Evolutionary conservation across 2,329 filamentous ascomycete species (phyloP).

Genomic region (Camillea tinctor): DNA sequence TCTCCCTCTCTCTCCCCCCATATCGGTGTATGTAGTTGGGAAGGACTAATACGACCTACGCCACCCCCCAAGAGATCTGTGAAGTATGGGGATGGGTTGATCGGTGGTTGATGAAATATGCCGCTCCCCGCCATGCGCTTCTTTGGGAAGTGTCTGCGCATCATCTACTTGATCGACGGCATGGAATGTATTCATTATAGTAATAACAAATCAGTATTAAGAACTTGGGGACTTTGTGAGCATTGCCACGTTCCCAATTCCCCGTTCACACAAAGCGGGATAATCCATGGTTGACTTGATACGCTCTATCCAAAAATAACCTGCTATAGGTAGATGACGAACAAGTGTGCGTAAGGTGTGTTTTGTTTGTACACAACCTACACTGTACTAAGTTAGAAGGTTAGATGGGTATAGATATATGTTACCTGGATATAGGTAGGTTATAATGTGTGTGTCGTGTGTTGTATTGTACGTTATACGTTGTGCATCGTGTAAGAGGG

Average conservation of each 20-base stretch:
- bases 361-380: neutral
- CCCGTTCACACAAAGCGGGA: too few relatives aligned
- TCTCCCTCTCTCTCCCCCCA: too few relatives aligned
- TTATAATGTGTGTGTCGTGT: too few relatives aligned
- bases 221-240: neutral
- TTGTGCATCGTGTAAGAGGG: too few relatives aligned
- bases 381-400: too few relatives aligned
- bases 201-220: neutral
- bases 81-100: neutral
- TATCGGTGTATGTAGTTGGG: too few relatives aligned
- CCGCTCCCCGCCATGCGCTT: neutral
- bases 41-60: too few relatives aligned
- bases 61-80: neutral
- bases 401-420: too few relatives aligned
- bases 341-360: neutral
- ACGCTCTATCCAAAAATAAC: neutral
- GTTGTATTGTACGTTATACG: too few relatives aligned
- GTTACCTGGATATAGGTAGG: too few relatives aligned
- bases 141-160: conserved; percentile 1
- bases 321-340: neutral
- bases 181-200: conserved; percentile 2
- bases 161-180: conserved; percentile 15
- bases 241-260: neutral
- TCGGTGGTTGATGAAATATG: neutral
- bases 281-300: neutral